Percentiles rank a stretch among this genome's conserved stretches.
phyloP scores from a whole-genome alignment of 2,329 filamentous ascomycete genomes.

The Phyllosticta citribraziliensis region DNA sequence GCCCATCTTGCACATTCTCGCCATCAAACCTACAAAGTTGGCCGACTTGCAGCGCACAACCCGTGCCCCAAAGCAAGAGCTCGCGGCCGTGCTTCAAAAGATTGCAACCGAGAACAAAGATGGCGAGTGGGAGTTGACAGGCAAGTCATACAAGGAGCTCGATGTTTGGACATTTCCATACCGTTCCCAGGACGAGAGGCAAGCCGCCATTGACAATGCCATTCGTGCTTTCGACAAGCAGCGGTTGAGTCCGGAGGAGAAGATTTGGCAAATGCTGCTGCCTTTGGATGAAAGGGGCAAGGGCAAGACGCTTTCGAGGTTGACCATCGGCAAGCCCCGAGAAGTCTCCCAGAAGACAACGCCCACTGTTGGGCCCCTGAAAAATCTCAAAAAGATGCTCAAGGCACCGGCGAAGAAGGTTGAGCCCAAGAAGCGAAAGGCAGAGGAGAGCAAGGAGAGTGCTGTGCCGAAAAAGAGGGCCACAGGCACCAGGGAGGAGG shows the following conservation, averaged over 20 bases:
- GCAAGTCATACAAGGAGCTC: slow-evolving; percentile 51
- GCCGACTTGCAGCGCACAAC: slow-evolving; percentile 40
- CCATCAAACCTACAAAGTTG: slow-evolving; percentile 38
- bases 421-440: slow-evolving; percentile 39
- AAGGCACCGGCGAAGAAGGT: slow-evolving; percentile 33
- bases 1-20: slow-evolving; percentile 44
- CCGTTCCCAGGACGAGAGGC: slow-evolving; percentile 43
- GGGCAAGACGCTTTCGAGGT: slow-evolving; percentile 51
- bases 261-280: slow-evolving; percentile 52
- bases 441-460: slow-evolving; percentile 22
- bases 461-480: slow-evolving; percentile 17
- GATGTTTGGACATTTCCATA: slow-evolving; percentile 54
- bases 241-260: slow-evolving; percentile 49
- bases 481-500: slow-evolving; percentile 20
- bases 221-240: slow-evolving; percentile 54
- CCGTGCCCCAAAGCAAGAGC: slow-evolving; percentile 39
- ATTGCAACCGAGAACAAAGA: not conserved
- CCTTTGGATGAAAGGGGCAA: slow-evolving; percentile 52
- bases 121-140: slow-evolving; percentile 32
- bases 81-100: slow-evolving; percentile 30
- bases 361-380: not conserved
- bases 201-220: slow-evolving; percentile 52
- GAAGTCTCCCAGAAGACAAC: slow-evolving; percentile 17
- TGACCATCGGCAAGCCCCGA: slow-evolving; percentile 35
- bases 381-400: slow-evolving; percentile 7